phyloP scores from a whole-genome alignment of 2,329 filamentous ascomycete genomes.

The Fusarium lyarnte region DNA sequence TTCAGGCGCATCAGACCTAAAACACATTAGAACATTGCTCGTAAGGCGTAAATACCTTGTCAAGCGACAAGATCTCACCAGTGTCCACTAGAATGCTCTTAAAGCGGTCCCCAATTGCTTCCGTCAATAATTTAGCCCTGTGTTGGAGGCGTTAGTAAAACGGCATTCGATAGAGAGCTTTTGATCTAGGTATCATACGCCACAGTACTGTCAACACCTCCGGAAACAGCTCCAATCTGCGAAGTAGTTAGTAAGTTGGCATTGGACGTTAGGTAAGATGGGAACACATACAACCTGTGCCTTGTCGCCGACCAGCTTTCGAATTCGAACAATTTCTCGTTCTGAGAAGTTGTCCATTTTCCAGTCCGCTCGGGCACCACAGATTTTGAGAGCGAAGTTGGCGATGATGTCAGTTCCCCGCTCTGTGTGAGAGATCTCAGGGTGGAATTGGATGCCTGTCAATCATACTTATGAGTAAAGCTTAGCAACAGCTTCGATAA shows the following conservation, averaged over 20 bases:
- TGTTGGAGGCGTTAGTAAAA: not conserved
- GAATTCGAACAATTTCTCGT: not conserved
- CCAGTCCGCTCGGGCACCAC: not conserved
- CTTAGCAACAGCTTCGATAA: not conserved
- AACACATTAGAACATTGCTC: not conserved
- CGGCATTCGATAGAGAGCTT: not conserved
- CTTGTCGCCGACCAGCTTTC: not conserved
- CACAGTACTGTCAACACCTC: not conserved
- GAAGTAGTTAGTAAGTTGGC: conserved; percentile 11
- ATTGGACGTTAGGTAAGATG: not conserved
- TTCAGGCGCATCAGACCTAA: not conserved
- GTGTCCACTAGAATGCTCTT: not conserved
- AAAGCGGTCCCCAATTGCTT: not conserved
- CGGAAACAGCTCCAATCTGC: not conserved
- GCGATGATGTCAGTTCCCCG: not conserved
- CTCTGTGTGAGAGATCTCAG: not conserved
- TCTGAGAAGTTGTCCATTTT: not conserved
- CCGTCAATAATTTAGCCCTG: not conserved
- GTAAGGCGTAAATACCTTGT: no score
- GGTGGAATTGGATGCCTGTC: not conserved
- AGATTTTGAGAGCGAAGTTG: not conserved
- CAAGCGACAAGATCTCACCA: conserved; percentile 21
- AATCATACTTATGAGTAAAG: not conserved
- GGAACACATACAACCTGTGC: conserved; percentile 39
- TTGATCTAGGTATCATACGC: not conserved